Percentiles rank a stretch among this genome's conserved stretches.
Conservation (phyloP, 1,139 yeast species). For the Geotrichum europaeum region DNA sequence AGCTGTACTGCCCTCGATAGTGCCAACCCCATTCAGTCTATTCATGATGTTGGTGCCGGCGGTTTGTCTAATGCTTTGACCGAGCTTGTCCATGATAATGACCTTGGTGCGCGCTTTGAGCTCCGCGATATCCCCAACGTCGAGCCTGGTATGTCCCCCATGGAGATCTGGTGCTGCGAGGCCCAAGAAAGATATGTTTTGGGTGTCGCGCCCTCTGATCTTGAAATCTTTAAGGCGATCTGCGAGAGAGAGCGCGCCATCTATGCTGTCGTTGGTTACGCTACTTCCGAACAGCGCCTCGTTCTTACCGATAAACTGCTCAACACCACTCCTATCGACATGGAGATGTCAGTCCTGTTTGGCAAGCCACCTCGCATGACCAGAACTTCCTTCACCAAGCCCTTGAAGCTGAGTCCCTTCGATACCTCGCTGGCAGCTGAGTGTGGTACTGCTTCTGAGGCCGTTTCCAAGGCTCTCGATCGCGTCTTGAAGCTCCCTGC, state of each 20-base stretch:
- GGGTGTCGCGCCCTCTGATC: slow-evolving; percentile 80
- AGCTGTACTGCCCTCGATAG: slow-evolving; percentile 82
- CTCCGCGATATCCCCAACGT: slow-evolving; percentile 83
- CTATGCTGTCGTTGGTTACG: slow-evolving; percentile 90
- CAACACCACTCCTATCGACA: slow-evolving; percentile 80
- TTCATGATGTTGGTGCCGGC: slow-evolving; percentile 99
- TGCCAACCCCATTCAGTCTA: slow-evolving; percentile 83
- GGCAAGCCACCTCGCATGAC: slow-evolving; percentile 97
- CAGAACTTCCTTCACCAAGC: slow-evolving; percentile 62
- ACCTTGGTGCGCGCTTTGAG: slow-evolving; percentile 88
- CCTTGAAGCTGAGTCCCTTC: slow-evolving; percentile 52
- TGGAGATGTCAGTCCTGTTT: slow-evolving; percentile 93
- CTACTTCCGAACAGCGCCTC: slow-evolving; percentile 80
- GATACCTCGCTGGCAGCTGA: slow-evolving; percentile 32
- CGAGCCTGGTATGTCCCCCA: slow-evolving; percentile 98
- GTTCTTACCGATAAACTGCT: slow-evolving; percentile 74
- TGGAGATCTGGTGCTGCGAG: slow-evolving; percentile 99
- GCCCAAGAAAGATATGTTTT: slow-evolving; percentile 97
- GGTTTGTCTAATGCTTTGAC: slow-evolving; percentile 97
- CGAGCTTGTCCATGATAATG: slow-evolving; percentile 95
- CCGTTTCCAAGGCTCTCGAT: slow-evolving; percentile 46
- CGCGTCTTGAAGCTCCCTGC: slow-evolving; percentile 88
- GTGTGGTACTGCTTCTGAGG: slow-evolving; percentile 17
- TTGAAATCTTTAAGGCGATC: slow-evolving; percentile 63
- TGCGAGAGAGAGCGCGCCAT: slow-evolving; percentile 97